Evolutionary conservation across 2,329 filamentous ascomycete species (phyloP).

Genomic region (Aspergillus cejpii): DNA sequence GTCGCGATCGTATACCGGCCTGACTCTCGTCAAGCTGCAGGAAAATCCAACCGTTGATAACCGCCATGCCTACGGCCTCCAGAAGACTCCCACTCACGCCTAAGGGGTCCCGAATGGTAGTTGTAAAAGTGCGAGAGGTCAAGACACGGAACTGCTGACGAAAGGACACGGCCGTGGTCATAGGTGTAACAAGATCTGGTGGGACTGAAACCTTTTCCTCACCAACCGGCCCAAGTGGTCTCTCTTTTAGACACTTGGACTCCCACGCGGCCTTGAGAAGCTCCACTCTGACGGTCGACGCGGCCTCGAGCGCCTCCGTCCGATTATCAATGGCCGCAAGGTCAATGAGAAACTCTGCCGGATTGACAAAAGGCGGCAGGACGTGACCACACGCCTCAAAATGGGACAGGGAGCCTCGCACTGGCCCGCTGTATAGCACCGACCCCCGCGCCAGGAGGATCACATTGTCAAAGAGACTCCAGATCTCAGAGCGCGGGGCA

Average conservation of each 20-base stretch:
- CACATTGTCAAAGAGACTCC: conserved; percentile 67
- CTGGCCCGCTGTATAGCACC: conserved; percentile 60
- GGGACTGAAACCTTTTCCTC: conserved; percentile 2
- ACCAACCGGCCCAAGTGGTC: neutral
- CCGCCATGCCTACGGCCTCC: conserved; percentile 63
- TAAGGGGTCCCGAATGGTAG: conserved; percentile 69
- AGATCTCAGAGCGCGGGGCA: conserved; percentile 72
- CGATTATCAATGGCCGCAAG: conserved; percentile 68
- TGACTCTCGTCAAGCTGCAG: conserved; percentile 58
- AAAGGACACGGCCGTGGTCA: conserved; percentile 49
- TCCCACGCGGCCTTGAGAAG: conserved; percentile 56
- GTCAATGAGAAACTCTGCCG: conserved; percentile 69
- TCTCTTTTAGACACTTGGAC: neutral
- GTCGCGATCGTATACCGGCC: conserved; percentile 64
- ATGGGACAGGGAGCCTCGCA: conserved; percentile 55
- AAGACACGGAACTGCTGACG: conserved; percentile 58
- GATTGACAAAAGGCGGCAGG: conserved; percentile 67
- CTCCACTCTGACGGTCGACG: conserved; percentile 55
- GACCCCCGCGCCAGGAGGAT: conserved; percentile 61
- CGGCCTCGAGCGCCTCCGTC: conserved; percentile 57
- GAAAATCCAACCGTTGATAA: conserved; percentile 69
- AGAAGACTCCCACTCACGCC: conserved; percentile 64
- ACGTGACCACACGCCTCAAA: conserved; percentile 56
- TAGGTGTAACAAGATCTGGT: conserved; percentile 2
- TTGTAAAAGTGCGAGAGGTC: conserved; percentile 61